Conservation (phyloP, 2,329 filamentous ascomycete genomes). For the Diaporthe australafricana region DNA sequence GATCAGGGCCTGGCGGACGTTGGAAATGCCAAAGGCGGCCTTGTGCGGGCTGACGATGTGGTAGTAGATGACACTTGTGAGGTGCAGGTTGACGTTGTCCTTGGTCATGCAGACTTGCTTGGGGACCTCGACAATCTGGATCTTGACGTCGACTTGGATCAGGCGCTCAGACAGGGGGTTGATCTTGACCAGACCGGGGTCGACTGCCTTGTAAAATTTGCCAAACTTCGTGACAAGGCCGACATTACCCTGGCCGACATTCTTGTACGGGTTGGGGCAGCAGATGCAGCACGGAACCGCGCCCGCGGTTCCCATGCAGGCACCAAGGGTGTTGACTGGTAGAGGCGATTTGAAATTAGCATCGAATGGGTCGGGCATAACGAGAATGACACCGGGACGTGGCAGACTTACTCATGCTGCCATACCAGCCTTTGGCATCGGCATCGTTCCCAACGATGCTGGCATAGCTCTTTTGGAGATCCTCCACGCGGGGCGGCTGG, state of each 20-base stretch:
- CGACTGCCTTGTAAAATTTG: slow-evolving; percentile 92
- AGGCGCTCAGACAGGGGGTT: slow-evolving; percentile 94
- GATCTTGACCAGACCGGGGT: slow-evolving; percentile 96
- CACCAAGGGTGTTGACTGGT: slow-evolving; percentile 78
- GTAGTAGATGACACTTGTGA: slow-evolving; percentile 99
- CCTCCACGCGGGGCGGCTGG: slow-evolving; percentile 82
- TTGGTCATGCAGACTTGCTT: slow-evolving; percentile 99
- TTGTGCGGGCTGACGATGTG: slow-evolving; percentile 96
- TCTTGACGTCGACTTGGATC: slow-evolving; percentile 97
- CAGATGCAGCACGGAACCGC: slow-evolving; percentile 91
- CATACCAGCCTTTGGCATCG: slow-evolving; percentile 88
- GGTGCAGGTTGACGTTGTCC: slow-evolving; percentile 94
- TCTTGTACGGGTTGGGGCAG: slow-evolving; percentile 97
- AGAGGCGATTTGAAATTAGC: not conserved
- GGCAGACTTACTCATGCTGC: slow-evolving; percentile 76
- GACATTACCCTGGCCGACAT: slow-evolving; percentile 91
- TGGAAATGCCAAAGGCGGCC: slow-evolving; percentile 94
- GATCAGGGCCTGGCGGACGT: slow-evolving; percentile 94
- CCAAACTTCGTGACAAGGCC: slow-evolving; percentile 97
- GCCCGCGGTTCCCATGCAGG: slow-evolving; percentile 80
- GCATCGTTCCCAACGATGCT: slow-evolving; percentile 72
- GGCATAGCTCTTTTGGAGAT: slow-evolving; percentile 87
- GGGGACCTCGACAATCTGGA: slow-evolving; percentile 97
- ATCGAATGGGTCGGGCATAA: too few species aligned
- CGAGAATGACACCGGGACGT: not conserved